These are phyloP conservation scores for Aegle marmelos DNA, from an alignment of 345 rosid genomes.

Conservation along the genomic window DNA sequence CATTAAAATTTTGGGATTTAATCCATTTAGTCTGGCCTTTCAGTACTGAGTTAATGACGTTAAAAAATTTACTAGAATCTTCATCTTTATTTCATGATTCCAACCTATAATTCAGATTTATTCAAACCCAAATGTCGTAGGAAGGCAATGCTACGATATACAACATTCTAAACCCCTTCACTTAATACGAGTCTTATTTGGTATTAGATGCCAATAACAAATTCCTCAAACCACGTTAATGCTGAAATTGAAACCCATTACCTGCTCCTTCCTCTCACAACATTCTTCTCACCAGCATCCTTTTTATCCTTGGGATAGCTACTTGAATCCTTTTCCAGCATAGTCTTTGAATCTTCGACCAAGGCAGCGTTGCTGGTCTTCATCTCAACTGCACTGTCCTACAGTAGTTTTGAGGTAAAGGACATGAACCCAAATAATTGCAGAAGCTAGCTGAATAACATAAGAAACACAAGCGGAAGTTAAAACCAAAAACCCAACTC, in stretches of 20 bases:
- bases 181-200: neutral
- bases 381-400: slow-evolving; percentile 66
- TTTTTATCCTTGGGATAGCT: slow-evolving; percentile 42
- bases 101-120: neutral
- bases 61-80: neutral
- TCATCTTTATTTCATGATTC: neutral
- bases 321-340: slow-evolving; percentile 35
- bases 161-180: neutral
- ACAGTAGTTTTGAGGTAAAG: slow-evolving; percentile 99
- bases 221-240: neutral
- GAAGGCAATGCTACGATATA: neutral
- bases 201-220: neutral
- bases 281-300: slow-evolving; percentile 51
- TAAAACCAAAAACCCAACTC: slow-evolving; percentile 53
- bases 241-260: slow-evolving; percentile 17
- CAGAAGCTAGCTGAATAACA: slow-evolving; percentile 98
- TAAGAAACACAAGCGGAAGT: slow-evolving; percentile 66
- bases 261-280: slow-evolving; percentile 62
- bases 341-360: slow-evolving; percentile 40
- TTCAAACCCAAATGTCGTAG: neutral
- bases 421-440: slow-evolving; percentile 99
- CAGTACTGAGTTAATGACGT: neutral
- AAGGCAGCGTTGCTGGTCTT: slow-evolving; percentile 40
- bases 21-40: neutral
- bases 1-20: neutral